phyloP scores from a whole-genome alignment of 202 grass and related monocot species.

The Digitaria exilis region DNA sequence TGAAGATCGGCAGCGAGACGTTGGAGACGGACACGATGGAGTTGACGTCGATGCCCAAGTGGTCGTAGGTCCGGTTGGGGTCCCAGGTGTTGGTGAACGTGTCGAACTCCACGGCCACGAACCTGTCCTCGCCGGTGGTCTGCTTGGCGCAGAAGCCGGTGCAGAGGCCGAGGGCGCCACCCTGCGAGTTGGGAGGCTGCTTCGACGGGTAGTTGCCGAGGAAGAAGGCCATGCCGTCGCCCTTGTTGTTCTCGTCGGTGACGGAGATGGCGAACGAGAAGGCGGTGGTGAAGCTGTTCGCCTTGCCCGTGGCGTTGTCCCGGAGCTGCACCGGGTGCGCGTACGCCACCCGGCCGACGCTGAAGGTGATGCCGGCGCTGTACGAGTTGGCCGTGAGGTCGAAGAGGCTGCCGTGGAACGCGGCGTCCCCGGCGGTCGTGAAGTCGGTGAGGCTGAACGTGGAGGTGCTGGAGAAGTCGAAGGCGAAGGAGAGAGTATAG shows the following conservation, averaged over 20 bases:
- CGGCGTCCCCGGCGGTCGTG: not conserved
- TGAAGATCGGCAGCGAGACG: no score
- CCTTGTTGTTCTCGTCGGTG: not conserved
- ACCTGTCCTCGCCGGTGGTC: not conserved
- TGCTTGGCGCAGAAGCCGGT: not conserved
- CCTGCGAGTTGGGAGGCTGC: not conserved
- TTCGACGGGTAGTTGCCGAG: slow-evolving; percentile 3
- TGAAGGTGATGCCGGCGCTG: not conserved
- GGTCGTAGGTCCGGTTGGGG: not conserved
- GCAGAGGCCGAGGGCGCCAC: slow-evolving; percentile 14
- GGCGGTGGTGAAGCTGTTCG: slow-evolving; percentile 32
- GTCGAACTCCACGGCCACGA: slow-evolving; percentile 44
- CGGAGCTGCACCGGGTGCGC: slow-evolving; percentile 28
- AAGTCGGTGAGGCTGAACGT: not conserved
- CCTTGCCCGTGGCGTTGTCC: slow-evolving; percentile 14
- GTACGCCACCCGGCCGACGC: slow-evolving; percentile 22
- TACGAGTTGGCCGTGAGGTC: slow-evolving; percentile 14
- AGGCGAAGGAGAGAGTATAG: not conserved
- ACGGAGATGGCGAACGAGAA: slow-evolving; percentile 31
- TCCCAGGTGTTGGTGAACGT: slow-evolving; percentile 7
- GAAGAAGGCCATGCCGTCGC: slow-evolving; percentile 44
- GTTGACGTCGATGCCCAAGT: slow-evolving; percentile 40
- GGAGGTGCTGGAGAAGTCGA: slow-evolving; percentile 20
- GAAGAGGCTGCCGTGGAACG: not conserved
- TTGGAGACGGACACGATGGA: not conserved